Base-by-base conservation (phyloP, 441 rosid species). In the Eutrema salsugineum region DNA sequence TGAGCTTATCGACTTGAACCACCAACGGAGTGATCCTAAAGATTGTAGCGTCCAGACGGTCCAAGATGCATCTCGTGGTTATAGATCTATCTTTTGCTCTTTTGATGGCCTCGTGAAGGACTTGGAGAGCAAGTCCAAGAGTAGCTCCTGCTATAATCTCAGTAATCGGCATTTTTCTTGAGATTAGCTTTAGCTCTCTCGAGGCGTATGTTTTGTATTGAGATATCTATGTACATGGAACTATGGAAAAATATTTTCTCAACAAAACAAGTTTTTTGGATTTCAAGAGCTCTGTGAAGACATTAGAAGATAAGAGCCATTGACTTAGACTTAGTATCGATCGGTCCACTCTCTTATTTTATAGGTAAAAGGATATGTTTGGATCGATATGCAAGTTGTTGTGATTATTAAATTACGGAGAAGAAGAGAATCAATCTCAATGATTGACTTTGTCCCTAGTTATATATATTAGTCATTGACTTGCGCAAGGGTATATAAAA, bases 11-110 rank as follows among this genome's bases (percentile, higher is more conserved):
- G 1, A 73, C 20, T 59, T 30, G 40, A 40, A 5, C 20, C 30
- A 73, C 59, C 68, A 66, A 50, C 4, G 78, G 63, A 15, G 55
- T 50, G 39, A 73, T 66, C 54, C 39, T 73, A 15, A 2, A 15
- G 61, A 73, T 11, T 49, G 72, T 73, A 20, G 28, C 55, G 0
- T 66, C 55, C 2, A 73, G 78, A 33, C 78, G 62, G 19, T 42
- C 49, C 42, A 67, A 67, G 42, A 75, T 68, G 35, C 1, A 49
- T 66, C 4, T 40, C 15, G 62, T 28, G 42, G 66, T 65, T 48
- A 11, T 5, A 30, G 68, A 59, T 58, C 48, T 66, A 50, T 22
- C 42, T 59, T 51, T 74, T 5, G 68, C 63, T 11, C 3, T 74
- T 50, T 20, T 20, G 14, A 74, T 59, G 22, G 73, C 44, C 0